Conservation (phyloP, 2,329 filamentous ascomycete genomes). For the Botryotinia narcissicola region DNA sequence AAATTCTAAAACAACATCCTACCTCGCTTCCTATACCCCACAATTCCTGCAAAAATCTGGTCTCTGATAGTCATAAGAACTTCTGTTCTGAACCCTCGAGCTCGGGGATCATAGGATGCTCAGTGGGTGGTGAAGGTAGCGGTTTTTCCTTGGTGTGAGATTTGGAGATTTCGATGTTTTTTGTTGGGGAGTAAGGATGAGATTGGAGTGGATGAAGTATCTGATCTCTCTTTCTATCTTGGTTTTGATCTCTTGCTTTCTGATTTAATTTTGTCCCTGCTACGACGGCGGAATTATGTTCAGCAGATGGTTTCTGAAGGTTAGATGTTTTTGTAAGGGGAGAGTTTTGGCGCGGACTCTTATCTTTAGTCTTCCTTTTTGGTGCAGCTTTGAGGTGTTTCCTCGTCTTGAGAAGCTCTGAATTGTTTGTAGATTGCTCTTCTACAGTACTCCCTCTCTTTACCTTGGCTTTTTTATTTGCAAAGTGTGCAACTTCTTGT, state of each 20-base stretch:
- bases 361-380: not conserved
- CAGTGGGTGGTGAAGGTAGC: not conserved
- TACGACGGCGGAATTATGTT: too few species aligned
- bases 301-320: not conserved
- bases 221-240: too few species aligned
- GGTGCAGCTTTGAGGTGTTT: not conserved
- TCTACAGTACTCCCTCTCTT: not conserved
- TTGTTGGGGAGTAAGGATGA: not conserved
- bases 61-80: not conserved
- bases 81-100: not conserved
- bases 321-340: not conserved
- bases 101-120: not conserved
- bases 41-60: not conserved
- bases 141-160: not conserved
- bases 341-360: not conserved
- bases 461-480: not conserved
- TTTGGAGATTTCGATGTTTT: not conserved
- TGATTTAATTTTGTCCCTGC: not conserved
- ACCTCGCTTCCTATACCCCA: not conserved
- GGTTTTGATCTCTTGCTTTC: not conserved
- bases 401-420: too few species aligned
- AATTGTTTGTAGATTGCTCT: not conserved
- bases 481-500: not conserved
- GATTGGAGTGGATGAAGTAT: not conserved
- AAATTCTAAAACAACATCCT: not conserved